Evolutionary conservation across 108 stramenopile species (phyloP).

Genomic region (Skeletonema grethae): DNA sequence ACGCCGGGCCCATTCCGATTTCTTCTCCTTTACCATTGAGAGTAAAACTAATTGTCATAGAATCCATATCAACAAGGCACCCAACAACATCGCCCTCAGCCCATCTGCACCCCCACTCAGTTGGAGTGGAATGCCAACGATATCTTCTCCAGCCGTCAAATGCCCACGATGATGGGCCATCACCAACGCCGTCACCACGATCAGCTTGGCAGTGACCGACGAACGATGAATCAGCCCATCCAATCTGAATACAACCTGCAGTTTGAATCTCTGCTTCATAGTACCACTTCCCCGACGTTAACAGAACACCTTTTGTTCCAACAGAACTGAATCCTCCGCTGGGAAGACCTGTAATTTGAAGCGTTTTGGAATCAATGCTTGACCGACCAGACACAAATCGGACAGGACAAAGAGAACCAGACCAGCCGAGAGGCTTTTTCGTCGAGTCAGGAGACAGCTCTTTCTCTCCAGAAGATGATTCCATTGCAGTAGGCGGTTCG

Average conservation of each 20-base stretch:
- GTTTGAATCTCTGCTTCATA: conserved; percentile 90
- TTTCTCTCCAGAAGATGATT: not conserved
- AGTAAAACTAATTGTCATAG: conserved; percentile 82
- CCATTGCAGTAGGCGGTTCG: conserved; percentile 2
- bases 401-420: conserved; percentile 66
- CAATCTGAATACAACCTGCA: conserved; percentile 93
- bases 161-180: conserved; percentile 92
- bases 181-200: conserved; percentile 92
- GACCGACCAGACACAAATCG: conserved; percentile 76
- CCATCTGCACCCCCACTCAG: conserved; percentile 96
- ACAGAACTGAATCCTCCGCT: conserved; percentile 88
- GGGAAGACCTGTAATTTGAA: conserved; percentile 76
- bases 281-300: conserved; percentile 92
- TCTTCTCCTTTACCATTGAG: conserved; percentile 89
- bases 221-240: conserved; percentile 92
- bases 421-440: conserved; percentile 51
- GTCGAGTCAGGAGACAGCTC: conserved; percentile 2
- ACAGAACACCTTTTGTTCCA: conserved; percentile 81
- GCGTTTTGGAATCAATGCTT: conserved; percentile 64
- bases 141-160: conserved; percentile 96
- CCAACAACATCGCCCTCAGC: conserved; percentile 89
- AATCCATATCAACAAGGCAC: conserved; percentile 89
- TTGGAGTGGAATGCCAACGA: conserved; percentile 87
- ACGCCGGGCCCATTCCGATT: conserved; percentile 89
- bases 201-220: conserved; percentile 85